These are phyloP conservation scores for Medicago arabica DNA, from an alignment of 306 rosid species.

Conservation along the genomic window DNA sequence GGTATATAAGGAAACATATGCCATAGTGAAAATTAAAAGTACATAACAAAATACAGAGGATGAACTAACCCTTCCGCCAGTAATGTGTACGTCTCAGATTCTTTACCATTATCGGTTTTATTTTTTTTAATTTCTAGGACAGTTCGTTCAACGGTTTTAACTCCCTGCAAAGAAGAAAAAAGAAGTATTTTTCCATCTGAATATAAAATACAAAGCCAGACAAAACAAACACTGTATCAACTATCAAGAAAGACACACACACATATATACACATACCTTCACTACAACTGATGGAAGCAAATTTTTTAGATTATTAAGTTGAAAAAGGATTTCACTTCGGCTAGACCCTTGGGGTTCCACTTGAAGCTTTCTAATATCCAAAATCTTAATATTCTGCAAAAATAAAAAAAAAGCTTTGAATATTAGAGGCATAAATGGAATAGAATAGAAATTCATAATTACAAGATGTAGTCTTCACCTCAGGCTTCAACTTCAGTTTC, in stretches of 20 bases:
- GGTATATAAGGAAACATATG: conserved; percentile 29
- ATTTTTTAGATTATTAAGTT: conserved; percentile 68
- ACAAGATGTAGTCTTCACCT: conserved; percentile 58
- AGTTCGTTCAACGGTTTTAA: conserved; percentile 76
- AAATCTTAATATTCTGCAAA: conserved; percentile 76
- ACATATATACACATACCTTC: conserved; percentile 55
- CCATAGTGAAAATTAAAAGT: conserved; percentile 22
- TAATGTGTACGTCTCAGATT: conserved; percentile 58
- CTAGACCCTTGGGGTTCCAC: conserved; percentile 63
- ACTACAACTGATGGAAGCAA: conserved; percentile 77
- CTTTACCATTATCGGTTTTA: conserved; percentile 54
- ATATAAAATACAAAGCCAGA: conserved; percentile 11
- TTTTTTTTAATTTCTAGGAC: conserved; percentile 43
- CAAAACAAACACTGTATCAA: conserved; percentile 4
- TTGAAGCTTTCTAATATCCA: conserved; percentile 69
- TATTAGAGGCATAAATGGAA: conserved; percentile 33
- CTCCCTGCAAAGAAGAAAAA: conserved; percentile 66
- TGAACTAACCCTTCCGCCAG: conserved; percentile 92
- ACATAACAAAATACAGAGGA: conserved; percentile 11
- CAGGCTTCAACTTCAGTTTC: conserved; percentile 75
- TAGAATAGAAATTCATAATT: conserved; percentile 12
- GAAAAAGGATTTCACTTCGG: conserved; percentile 74
- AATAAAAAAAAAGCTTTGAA: conserved; percentile 31
- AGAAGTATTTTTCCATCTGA: conserved; percentile 24
- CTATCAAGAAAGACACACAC: conserved; percentile 10